Percentiles rank a stretch among this genome's conserved stretches.
phyloP scores from a whole-genome alignment of 2,329 filamentous ascomycete species.

The Pseudocercospora musae region DNA sequence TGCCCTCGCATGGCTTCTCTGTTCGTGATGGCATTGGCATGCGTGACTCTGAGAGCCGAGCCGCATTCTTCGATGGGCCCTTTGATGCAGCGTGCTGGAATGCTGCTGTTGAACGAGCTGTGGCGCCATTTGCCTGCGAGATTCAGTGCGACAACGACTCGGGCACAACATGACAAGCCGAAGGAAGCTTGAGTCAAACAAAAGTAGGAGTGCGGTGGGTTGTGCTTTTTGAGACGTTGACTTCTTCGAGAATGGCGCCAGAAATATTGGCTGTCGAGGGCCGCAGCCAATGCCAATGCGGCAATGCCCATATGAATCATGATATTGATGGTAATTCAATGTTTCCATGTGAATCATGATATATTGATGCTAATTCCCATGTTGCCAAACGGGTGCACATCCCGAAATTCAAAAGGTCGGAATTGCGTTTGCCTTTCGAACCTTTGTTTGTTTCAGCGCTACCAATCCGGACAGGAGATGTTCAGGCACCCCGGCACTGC shows the following conservation, averaged over 20 bases:
- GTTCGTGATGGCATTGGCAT: conserved; percentile 4
- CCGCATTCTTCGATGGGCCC: conserved; percentile 23
- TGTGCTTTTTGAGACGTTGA: not conserved
- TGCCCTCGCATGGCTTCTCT: conserved; percentile 24
- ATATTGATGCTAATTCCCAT: no score
- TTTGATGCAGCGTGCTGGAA: conserved; percentile 23
- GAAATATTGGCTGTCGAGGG: not conserved
- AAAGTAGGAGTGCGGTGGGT: not conserved
- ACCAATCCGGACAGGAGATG: not conserved
- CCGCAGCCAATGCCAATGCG: no score
- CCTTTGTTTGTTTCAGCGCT: conserved; percentile 2
- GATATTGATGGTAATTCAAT: no score
- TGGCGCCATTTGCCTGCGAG: not conserved
- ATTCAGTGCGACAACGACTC: conserved; percentile 1
- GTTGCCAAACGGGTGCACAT: no score
- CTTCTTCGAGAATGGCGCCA: conserved; percentile 1
- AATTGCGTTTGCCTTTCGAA: conserved; percentile 2
- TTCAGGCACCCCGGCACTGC: not conserved
- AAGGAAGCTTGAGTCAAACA: not conserved
- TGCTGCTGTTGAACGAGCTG: conserved; percentile 17
- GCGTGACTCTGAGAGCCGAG: conserved; percentile 4
- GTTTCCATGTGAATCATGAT: no score
- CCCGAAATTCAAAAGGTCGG: no score
- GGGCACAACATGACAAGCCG: not conserved
- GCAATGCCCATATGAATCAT: no score